Evolutionary conservation across 106 monocot genomes (phyloP).

Genomic region (Apostasia shenzhenica): DNA sequence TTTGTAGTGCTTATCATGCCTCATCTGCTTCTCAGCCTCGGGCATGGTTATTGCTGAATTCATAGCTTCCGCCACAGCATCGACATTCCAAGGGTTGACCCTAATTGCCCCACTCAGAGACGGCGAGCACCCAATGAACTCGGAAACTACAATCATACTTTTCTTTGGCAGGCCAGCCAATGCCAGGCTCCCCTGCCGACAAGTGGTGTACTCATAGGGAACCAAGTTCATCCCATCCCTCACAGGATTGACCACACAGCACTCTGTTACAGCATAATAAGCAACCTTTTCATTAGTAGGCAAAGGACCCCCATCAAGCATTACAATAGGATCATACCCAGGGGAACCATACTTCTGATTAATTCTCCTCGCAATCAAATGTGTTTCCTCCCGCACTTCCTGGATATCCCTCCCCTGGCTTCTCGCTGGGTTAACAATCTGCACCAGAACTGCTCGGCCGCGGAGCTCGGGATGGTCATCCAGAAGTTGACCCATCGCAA

Average conservation of each 20-base stretch:
- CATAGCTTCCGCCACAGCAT: slow-evolving; percentile 69
- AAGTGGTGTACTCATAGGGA: slow-evolving; percentile 85
- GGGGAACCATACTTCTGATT: slow-evolving; percentile 27
- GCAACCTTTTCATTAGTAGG: slow-evolving; percentile 54
- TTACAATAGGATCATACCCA: slow-evolving; percentile 45
- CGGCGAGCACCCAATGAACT: slow-evolving; percentile 59
- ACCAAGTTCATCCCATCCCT: slow-evolving; percentile 85
- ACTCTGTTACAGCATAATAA: slow-evolving; percentile 65
- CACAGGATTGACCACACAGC: slow-evolving; percentile 75
- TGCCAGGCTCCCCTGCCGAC: slow-evolving; percentile 47
- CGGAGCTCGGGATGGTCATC: slow-evolving; percentile 32
- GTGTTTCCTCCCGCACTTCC: slow-evolving; percentile 39
- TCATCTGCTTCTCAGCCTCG: slow-evolving; percentile 72
- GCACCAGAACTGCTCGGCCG: slow-evolving; percentile 45
- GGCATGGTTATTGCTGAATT: slow-evolving; percentile 58
- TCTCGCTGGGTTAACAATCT: slow-evolving; percentile 66
- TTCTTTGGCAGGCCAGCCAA: slow-evolving; percentile 33
- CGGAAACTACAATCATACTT: slow-evolving; percentile 78
- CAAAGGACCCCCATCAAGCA: slow-evolving; percentile 22
- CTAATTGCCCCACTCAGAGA: slow-evolving; percentile 52
- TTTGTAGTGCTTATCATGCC: slow-evolving; percentile 76
- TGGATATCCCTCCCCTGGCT: slow-evolving; percentile 51
- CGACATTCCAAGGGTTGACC: slow-evolving; percentile 84
- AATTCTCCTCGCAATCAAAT: slow-evolving; percentile 17
- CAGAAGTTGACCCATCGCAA: slow-evolving; percentile 51